Conservation (phyloP, 1,284 basidiomycete species). For the Ceratobasidium papillatum region DNA sequence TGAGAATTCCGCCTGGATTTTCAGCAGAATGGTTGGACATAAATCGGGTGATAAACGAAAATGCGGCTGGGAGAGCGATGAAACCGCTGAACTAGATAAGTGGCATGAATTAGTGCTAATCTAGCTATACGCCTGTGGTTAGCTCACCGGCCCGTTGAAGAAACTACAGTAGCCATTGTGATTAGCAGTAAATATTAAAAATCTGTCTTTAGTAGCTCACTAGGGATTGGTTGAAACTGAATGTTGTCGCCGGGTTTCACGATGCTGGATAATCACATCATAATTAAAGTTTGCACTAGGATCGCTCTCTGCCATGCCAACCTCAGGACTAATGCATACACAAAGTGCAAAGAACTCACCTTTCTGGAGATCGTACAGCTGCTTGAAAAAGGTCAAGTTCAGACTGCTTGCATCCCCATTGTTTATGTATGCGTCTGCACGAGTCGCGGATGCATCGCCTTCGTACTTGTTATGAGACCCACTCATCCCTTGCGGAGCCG, state of each 20-base stretch:
- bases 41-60: slow-evolving; percentile 10
- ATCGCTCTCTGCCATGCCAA: slow-evolving; percentile 1
- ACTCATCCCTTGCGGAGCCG: slow-evolving; percentile 24
- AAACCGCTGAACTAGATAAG: slow-evolving; percentile 6
- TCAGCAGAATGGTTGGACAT: slow-evolving; percentile 29
- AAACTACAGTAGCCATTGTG: background rate
- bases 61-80: background rate
- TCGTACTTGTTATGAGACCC: slow-evolving; percentile 24
- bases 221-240: slow-evolving; percentile 30
- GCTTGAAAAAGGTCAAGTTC: slow-evolving; percentile 1
- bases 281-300: slow-evolving; percentile 11
- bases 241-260: background rate
- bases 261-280: slow-evolving; percentile 16
- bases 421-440: slow-evolving; percentile 22
- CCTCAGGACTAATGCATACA: background rate
- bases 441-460: slow-evolving; percentile 30
- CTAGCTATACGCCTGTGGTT: background rate
- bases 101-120: background rate
- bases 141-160: slow-evolving; percentile 18
- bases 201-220: background rate
- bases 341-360: background rate
- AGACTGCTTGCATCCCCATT: slow-evolving; percentile 13
- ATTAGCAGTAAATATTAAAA: background rate
- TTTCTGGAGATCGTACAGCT: slow-evolving; percentile 17
- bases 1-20: slow-evolving; percentile 2